Evolutionary conservation across 1,284 basidiomycete species (phyloP).

Genomic region (Flammula alnicola): DNA sequence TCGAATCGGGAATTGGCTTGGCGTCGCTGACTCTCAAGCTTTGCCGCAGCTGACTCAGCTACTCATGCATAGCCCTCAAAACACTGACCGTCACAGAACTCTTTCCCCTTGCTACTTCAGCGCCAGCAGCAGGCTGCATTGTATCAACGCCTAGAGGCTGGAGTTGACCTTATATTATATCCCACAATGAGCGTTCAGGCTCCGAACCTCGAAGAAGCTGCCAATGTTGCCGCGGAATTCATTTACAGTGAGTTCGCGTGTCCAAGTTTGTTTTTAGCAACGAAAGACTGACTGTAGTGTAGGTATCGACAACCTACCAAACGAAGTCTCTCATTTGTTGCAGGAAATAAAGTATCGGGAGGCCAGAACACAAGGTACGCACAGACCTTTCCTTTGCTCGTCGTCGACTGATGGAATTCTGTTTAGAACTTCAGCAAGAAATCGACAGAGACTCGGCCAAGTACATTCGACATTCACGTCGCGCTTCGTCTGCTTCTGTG

Average conservation of each 20-base stretch:
- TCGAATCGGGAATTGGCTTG: too few relatives aligned
- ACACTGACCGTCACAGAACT: too few relatives aligned
- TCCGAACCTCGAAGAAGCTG: slow-evolving; percentile 69
- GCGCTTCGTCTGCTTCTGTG: slow-evolving; percentile 32
- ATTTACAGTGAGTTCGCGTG: slow-evolving; percentile 49
- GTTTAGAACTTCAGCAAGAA: slow-evolving; percentile 52
- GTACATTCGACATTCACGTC: slow-evolving; percentile 61
- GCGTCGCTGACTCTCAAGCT: too few relatives aligned
- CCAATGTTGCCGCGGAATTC: slow-evolving; percentile 69
- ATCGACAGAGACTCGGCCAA: slow-evolving; percentile 61
- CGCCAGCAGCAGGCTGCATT: too few relatives aligned
- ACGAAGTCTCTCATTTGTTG: slow-evolving; percentile 72
- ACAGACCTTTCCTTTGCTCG: neutral
- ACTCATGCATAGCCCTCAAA: too few relatives aligned
- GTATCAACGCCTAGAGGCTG: too few relatives aligned
- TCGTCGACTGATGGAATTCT: slow-evolving; percentile 3
- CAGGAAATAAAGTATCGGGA: slow-evolving; percentile 73
- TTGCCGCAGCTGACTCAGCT: too few relatives aligned
- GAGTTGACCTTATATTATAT: too few relatives aligned
- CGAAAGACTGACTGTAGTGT: too few relatives aligned
- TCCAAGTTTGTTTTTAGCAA: neutral
- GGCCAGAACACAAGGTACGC: slow-evolving; percentile 50
- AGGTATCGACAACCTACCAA: slow-evolving; percentile 78
- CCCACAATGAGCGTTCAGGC: slow-evolving; percentile 21
- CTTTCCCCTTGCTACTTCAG: too few relatives aligned